Percentiles rank a stretch among this genome's conserved stretches.
These are phyloP conservation scores for Chlorella sp. DNA, from an alignment of 139 green algal species.

Conservation along the genomic window DNA sequence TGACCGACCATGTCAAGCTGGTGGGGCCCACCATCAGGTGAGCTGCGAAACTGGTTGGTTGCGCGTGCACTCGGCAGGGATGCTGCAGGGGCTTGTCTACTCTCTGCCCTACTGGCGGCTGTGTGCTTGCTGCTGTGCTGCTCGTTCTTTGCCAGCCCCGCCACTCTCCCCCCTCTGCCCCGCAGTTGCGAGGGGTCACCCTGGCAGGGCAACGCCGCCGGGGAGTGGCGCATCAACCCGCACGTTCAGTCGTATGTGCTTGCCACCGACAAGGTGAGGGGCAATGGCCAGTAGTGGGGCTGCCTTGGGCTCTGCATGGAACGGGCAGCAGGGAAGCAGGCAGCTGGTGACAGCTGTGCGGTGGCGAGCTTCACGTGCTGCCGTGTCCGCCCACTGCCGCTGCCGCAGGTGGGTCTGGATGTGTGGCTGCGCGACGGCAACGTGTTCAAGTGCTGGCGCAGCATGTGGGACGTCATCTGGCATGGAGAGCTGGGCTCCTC, in stretches of 20 bases:
- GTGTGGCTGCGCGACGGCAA: constrained; percentile 58
- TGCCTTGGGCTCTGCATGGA: no score
- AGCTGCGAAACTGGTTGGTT: no score
- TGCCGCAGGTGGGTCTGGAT: constrained; percentile 58
- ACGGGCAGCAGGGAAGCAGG: no score
- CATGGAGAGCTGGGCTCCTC: constrained; percentile 66
- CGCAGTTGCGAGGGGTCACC: constrained; percentile 76
- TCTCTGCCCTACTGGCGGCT: not conserved
- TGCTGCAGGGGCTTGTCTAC: no score
- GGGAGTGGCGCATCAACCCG: constrained; percentile 76
- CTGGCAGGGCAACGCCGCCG: constrained; percentile 58
- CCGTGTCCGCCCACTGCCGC: no score
- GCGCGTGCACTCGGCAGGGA: no score
- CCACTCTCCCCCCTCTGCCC: not conserved
- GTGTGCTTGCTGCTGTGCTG: not conserved
- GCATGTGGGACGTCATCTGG: constrained; percentile 76
- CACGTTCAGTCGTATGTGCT: constrained; percentile 84
- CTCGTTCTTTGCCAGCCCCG: not conserved
- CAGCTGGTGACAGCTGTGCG: no score
- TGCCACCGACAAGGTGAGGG: constrained; percentile 73
- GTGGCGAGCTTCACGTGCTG: no score
- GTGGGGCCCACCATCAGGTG: constrained; percentile 74
- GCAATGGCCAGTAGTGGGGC: no score
- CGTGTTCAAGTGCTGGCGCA: constrained; percentile 72
- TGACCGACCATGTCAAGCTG: constrained; percentile 68